Evolutionary conservation across 2,329 filamentous ascomycete species (phyloP), one percentile per base, ranked within the genome.

Genomic region (Aspergillus brasiliensis): DNA sequence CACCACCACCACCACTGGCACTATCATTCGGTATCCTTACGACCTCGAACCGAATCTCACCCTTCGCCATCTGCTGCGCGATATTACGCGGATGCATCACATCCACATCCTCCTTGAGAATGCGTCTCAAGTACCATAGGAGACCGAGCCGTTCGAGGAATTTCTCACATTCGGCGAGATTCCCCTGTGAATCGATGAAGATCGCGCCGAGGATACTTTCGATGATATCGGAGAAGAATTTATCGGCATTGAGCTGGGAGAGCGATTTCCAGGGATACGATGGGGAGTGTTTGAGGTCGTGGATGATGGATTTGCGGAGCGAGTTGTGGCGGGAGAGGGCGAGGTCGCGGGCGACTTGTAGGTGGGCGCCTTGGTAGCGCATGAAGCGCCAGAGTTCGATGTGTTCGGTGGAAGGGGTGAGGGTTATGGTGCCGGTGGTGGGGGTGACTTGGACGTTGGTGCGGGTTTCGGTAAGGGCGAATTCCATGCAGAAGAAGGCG

Each of bases 221-320:
- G 8, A 97, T 81, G 7, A 97, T 77, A 73, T 97, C 93, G 0
- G 90, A 94, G 75, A 90, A 89, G 74, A 91, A 90, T 71, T 97
- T 97, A 15, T 85, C 85, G 0, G 88, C 82, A 13, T 83, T 81
- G 0, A 96, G 79, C 0, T 84, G 81, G 0, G 86, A 81, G 0
- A 98, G 84, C 0, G 86, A 75, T 1, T 84, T 80, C 94, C 94
- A 98, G 0, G 94, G 95, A 69, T 93, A 96, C 15, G 78, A 74
- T 0, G 65, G 62, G 0, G 83, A 84, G 0, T 73, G 51, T 0
- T 75, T 51, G 8, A 96, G 77, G 0, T 80, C 83, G 0, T 77
- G 58, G 0, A 76, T 60, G 49, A 96, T 80, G 1, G 65, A 67
- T 0, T 74, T 74, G 6, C 84, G 80, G 27, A 89, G 74, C 1